Percentiles rank a stretch among this genome's conserved stretches.
Conservation (phyloP, 192 early-diverging fungal genomes). For the Phycomyces nitens region DNA sequence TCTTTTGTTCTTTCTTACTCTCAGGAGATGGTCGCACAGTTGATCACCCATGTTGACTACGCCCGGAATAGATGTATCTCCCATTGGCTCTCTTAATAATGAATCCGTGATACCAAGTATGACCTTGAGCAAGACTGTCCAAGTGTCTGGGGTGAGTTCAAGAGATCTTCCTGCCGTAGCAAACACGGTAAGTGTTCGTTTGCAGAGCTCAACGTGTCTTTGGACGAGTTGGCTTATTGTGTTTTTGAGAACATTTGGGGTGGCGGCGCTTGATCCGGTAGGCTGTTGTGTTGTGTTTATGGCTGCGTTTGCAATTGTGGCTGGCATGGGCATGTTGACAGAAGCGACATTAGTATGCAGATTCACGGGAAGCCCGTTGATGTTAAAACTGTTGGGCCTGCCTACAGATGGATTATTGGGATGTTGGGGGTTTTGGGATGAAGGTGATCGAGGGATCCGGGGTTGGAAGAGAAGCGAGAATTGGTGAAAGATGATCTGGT, state of each 20-base stretch:
- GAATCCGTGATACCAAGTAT: conserved; percentile 74
- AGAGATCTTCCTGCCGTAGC: conserved; percentile 59
- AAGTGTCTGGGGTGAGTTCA: conserved; percentile 71
- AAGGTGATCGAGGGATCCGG: conserved; percentile 25
- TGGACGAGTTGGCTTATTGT: conserved; percentile 34
- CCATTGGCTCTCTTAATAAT: conserved; percentile 56
- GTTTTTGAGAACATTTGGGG: conserved; percentile 17
- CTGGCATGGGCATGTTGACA: background rate
- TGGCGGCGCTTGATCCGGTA: background rate
- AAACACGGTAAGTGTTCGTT: conserved; percentile 61
- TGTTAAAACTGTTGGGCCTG: conserved; percentile 11
- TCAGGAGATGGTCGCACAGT: conserved; percentile 67
- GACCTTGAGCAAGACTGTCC: conserved; percentile 78
- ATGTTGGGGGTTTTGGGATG: background rate
- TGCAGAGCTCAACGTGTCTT: conserved; percentile 73
- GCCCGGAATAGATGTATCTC: conserved; percentile 24
- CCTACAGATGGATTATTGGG: background rate
- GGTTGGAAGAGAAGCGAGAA: conserved; percentile 71
- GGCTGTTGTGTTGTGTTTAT: background rate
- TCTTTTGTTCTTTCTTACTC: no score
- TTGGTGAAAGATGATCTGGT: conserved; percentile 73
- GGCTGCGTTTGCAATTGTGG: background rate
- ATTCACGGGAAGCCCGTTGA: conserved; percentile 3
- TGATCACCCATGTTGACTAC: conserved; percentile 67
- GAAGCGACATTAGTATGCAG: background rate